phyloP scores from a whole-genome alignment of 192 early-diverging fungal genomes.

The Umbelopsis ramanniana region DNA sequence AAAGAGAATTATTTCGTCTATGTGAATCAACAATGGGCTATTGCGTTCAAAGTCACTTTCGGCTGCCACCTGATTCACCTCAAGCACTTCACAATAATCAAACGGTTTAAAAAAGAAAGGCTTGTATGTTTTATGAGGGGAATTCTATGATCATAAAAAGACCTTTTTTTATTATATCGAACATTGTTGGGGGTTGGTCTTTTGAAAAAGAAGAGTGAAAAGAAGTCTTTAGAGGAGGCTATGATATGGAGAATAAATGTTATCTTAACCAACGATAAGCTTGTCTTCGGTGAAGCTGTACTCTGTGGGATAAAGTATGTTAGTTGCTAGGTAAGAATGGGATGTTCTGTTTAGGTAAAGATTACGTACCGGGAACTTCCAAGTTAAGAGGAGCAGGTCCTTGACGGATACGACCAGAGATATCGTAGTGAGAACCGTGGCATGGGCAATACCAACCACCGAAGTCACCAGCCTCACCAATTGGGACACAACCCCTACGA shows the following conservation, averaged over 20 bases:
- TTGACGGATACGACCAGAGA: slow-evolving; percentile 97
- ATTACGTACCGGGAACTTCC: slow-evolving; percentile 84
- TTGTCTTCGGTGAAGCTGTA: slow-evolving; percentile 75
- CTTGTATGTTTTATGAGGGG: neutral
- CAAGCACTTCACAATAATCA: no score
- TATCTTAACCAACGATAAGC: slow-evolving; percentile 84
- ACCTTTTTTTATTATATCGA: slow-evolving; percentile 23
- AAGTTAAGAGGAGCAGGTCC: slow-evolving; percentile 98
- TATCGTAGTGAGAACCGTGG: slow-evolving; percentile 99
- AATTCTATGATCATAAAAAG: slow-evolving; percentile 24
- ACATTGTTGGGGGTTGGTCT: slow-evolving; percentile 23
- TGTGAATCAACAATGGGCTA: neutral
- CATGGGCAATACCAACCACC: slow-evolving; percentile 99
- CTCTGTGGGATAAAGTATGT: slow-evolving; percentile 30
- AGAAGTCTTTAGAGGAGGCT: slow-evolving; percentile 6
- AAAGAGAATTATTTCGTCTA: no score
- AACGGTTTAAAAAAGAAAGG: neutral
- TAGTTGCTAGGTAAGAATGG: neutral
- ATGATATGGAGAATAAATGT: slow-evolving; percentile 16
- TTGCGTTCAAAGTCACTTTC: no score
- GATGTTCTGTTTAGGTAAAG: neutral
- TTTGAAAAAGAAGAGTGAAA: slow-evolving; percentile 7
- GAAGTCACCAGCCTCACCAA: slow-evolving; percentile 97
- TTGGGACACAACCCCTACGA: slow-evolving; percentile 96
- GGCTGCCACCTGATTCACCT: no score